Base-by-base conservation (phyloP, 2,329 filamentous ascomycete species). In the Penicillium sp. region DNA sequence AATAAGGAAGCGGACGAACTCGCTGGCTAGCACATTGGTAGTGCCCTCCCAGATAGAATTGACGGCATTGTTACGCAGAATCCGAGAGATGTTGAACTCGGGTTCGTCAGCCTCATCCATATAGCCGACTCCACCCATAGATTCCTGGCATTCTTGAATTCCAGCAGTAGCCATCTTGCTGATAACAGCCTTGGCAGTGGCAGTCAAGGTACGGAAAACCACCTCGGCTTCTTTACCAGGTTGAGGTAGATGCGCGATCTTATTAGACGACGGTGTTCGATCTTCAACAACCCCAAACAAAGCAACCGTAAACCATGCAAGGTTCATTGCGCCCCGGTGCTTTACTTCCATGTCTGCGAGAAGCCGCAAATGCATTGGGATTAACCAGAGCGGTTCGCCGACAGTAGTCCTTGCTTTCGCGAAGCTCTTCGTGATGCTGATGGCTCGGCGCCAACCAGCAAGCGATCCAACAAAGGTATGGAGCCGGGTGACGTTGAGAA, bases 21-120 rank as follows among this genome's bases (percentile, higher is more conserved):
- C 76, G 34, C 73, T 73, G 4, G 80, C 79, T 48, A 88, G 72
- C 6, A 88, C 82, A 58, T 87, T 83, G 0, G 83, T 86, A 0
- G 85, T 88, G 1, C 84, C 83, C 64, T 86, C 83, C 82, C 83
- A 86, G 43, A 88, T 84, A 2, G 66, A 66, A 43, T 72, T 69
- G 1, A 76, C 74, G 7, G 73, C 69, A 2, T 76, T 79, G 57
- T 88, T 84, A 7, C 85, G 77, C 58, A 81, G 81, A 1, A 87
- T 70, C 6, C 82, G 75, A 0, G 83, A 77, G 3, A 88, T 69
- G 59, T 88, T 88, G 50, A 86, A 70, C 33, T 80, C 76, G 43
- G 82, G 80, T 51, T 81, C 78, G 51, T 69, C 64, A 7, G 65
- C 48, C 43, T 69, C 67, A 38, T 70, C 67, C 60, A 69, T 65